Percentiles rank a stretch among this genome's conserved stretches.
phyloP scores from a whole-genome alignment of 129 eudicot species.

The Chrysanthemum lavandulifolium region DNA sequence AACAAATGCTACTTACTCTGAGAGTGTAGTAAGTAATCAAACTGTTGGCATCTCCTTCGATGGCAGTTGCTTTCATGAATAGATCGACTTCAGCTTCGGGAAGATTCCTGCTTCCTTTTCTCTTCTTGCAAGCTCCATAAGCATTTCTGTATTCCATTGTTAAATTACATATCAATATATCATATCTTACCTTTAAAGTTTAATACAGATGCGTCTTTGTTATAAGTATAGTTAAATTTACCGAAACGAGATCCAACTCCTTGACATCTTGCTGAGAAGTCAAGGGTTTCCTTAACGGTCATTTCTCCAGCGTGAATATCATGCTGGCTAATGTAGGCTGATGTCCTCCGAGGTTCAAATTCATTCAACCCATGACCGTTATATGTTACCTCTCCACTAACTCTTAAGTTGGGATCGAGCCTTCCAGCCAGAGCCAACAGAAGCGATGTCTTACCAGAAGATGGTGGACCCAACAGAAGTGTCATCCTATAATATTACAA shows the following conservation, averaged over 20 bases:
- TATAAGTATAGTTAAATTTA: constrained; percentile 24
- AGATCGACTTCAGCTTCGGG: constrained; percentile 92
- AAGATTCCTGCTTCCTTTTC: constrained; percentile 65
- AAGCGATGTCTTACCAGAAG: constrained; percentile 71
- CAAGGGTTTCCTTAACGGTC: constrained; percentile 87
- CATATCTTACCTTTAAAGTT: background rate
- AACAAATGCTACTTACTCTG: constrained; percentile 43
- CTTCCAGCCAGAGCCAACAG: constrained; percentile 57
- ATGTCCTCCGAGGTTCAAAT: constrained; percentile 75
- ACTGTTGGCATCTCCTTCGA: constrained; percentile 78
- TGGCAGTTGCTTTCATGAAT: constrained; percentile 93
- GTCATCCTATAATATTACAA: constrained; percentile 46
- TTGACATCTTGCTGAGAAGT: constrained; percentile 90
- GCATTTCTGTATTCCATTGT: constrained; percentile 42
- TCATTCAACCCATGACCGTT: constrained; percentile 75
- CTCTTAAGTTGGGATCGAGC: constrained; percentile 39
- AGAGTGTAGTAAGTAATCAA: constrained; percentile 76
- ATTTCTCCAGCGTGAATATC: constrained; percentile 77
- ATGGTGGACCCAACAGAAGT: constrained; percentile 66
- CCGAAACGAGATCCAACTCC: constrained; percentile 90
- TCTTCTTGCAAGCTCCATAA: constrained; percentile 71
- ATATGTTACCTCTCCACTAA: constrained; percentile 73
- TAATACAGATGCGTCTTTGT: background rate
- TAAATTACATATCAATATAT: background rate
- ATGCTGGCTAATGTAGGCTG: constrained; percentile 82